Conservation (phyloP, 331 rosid genomes). For the Malus hybrid region DNA sequence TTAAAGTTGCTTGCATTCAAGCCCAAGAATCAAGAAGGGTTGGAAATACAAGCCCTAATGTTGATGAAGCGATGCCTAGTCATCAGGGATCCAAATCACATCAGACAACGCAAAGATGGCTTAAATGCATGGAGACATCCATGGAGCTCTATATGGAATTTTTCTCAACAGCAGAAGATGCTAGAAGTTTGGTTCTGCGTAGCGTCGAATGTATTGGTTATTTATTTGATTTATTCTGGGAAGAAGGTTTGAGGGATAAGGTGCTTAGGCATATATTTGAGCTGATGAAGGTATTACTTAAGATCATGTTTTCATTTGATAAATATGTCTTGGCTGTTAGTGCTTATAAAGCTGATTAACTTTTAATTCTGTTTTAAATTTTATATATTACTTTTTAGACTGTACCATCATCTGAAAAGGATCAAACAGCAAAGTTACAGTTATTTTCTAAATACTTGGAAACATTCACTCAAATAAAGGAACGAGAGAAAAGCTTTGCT, state of each 20-base stretch:
- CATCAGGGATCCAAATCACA: constrained; percentile 23
- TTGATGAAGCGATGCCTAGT: constrained; percentile 22
- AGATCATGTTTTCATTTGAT: background rate
- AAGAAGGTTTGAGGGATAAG: constrained; percentile 62
- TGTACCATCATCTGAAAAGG: constrained; percentile 56
- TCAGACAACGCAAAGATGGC: constrained; percentile 38
- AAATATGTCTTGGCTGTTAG: constrained; percentile 6
- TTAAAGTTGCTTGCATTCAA: constrained; percentile 83
- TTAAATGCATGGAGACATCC: constrained; percentile 52
- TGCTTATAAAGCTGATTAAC: background rate
- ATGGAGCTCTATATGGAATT: constrained; percentile 63
- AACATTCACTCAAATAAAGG: constrained; percentile 79
- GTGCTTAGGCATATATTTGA: constrained; percentile 72
- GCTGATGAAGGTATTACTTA: constrained; percentile 69
- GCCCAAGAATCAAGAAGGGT: constrained; percentile 64
- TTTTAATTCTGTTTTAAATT: constrained; percentile 12
- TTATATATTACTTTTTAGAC: constrained; percentile 38
- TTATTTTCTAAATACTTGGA: constrained; percentile 87
- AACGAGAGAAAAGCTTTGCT: constrained; percentile 53
- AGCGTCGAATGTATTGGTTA: constrained; percentile 57
- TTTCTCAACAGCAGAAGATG: constrained; percentile 58
- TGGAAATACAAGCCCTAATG: constrained; percentile 27
- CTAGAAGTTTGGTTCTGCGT: constrained; percentile 54
- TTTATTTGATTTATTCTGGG: constrained; percentile 91
- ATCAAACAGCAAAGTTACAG: constrained; percentile 66